These are phyloP conservation scores for Dioszegia hungarica DNA, from an alignment of 768 basidiomycete genomes.

Conservation along the genomic window DNA sequence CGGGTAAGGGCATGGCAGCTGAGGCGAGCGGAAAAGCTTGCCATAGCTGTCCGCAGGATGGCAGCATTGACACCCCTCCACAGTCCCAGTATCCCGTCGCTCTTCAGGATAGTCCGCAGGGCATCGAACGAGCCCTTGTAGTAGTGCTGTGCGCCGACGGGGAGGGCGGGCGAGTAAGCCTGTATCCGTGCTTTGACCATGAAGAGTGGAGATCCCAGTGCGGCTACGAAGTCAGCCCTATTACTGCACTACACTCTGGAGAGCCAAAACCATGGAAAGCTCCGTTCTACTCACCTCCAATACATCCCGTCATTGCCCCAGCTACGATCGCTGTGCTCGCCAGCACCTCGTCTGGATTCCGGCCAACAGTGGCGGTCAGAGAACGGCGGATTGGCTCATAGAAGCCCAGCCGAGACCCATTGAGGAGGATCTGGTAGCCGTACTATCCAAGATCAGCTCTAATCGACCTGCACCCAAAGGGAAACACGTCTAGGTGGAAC, in stretches of 20 bases:
- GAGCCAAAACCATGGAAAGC: no score
- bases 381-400: constrained; percentile 82
- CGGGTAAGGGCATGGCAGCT: no score
- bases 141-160: constrained; percentile 88
- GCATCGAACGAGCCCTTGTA: constrained; percentile 84
- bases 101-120: constrained; percentile 67
- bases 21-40: no score
- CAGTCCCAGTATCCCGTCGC: constrained; percentile 74
- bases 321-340: constrained; percentile 74
- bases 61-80: constrained; percentile 90
- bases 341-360: constrained; percentile 61
- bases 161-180: constrained; percentile 90
- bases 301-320: constrained; percentile 81
- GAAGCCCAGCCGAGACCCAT: constrained; percentile 92
- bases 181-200: constrained; percentile 98
- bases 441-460: background rate
- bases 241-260: no score
- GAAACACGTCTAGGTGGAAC: constrained; percentile 73
- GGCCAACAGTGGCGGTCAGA: constrained; percentile 67
- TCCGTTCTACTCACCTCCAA: constrained; percentile 67
- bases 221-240: constrained; percentile 23
- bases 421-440: constrained; percentile 68
- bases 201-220: constrained; percentile 54
- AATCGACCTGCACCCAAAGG: background rate
- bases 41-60: constrained; percentile 88